Conservation (phyloP, 371 early-diverging fungal species). For the Conidiobolus incongruus region DNA sequence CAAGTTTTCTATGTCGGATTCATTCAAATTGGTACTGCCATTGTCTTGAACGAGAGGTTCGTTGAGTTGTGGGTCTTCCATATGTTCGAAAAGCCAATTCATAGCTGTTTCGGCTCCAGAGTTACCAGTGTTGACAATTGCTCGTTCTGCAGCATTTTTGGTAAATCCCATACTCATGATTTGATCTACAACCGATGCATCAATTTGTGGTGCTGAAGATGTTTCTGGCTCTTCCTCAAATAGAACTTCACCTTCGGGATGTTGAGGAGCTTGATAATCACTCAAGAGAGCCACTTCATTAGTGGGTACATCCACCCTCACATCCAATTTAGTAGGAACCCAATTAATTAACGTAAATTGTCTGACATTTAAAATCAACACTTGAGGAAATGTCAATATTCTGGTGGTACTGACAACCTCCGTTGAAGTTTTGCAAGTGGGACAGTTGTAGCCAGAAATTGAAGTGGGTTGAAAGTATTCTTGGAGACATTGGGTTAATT, state of each 20-base stretch:
- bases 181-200: too few relatives aligned
- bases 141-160: conserved; percentile 53
- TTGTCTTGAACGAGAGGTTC: conserved; percentile 8
- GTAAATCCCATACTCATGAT: conserved; percentile 82
- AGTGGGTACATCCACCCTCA: conserved; percentile 14
- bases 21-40: conserved; percentile 3
- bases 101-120: conserved; percentile 67
- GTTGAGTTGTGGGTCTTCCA: conserved; percentile 56
- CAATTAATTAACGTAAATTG: conserved; percentile 76
- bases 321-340: conserved; percentile 52
- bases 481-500: conserved; percentile 48
- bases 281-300: background rate
- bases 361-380: conserved; percentile 51
- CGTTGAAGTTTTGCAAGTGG: conserved; percentile 44
- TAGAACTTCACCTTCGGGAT: conserved; percentile 40
- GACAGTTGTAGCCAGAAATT: conserved; percentile 56
- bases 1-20: too few relatives aligned
- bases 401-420: conserved; percentile 40
- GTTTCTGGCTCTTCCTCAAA: conserved; percentile 6
- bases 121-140: conserved; percentile 57
- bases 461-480: conserved; percentile 24
- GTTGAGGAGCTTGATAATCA: conserved; percentile 26
- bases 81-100: conserved; percentile 86
- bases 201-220: conserved; percentile 13
- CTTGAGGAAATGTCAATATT: conserved; percentile 66